Evolutionary conservation across 768 basidiomycete species (phyloP).

Genomic region (Naganishia onofrii): DNA sequence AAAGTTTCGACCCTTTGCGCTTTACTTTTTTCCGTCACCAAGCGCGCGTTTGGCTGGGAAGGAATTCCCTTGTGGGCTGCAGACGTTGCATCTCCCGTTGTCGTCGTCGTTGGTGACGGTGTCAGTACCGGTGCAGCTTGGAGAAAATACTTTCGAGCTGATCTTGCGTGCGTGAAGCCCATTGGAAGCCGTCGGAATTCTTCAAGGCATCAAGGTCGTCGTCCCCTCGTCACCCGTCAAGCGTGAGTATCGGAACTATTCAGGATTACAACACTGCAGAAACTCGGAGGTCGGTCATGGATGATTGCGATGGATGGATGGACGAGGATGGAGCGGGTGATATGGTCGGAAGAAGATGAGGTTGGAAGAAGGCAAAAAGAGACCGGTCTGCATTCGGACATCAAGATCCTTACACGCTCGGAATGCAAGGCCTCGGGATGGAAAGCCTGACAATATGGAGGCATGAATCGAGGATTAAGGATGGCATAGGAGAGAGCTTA

Average conservation of each 20-base stretch:
- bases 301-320: background rate
- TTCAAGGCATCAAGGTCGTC: constrained; percentile 27
- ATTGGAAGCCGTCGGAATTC: constrained; percentile 14
- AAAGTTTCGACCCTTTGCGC: constrained; percentile 7
- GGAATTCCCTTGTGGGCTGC: background rate
- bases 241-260: constrained; percentile 22
- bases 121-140: background rate
- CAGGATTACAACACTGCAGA: background rate
- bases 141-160: constrained; percentile 14
- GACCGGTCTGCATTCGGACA: no score
- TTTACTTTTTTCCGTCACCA: background rate
- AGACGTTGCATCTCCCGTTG: background rate
- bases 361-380: background rate
- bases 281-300: background rate
- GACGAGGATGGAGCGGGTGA: background rate
- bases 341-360: background rate
- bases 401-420: no score
- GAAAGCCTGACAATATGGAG: background rate
- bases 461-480: background rate
- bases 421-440: no score
- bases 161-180: background rate
- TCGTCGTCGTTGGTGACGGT: background rate
- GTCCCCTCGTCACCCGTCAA: constrained; percentile 26
- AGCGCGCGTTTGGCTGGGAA: background rate
- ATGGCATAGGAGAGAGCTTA: background rate